These are phyloP conservation scores for Linnemannia schmuckeri DNA, from an alignment of 192 early-diverging fungal species.

Conservation along the genomic window DNA sequence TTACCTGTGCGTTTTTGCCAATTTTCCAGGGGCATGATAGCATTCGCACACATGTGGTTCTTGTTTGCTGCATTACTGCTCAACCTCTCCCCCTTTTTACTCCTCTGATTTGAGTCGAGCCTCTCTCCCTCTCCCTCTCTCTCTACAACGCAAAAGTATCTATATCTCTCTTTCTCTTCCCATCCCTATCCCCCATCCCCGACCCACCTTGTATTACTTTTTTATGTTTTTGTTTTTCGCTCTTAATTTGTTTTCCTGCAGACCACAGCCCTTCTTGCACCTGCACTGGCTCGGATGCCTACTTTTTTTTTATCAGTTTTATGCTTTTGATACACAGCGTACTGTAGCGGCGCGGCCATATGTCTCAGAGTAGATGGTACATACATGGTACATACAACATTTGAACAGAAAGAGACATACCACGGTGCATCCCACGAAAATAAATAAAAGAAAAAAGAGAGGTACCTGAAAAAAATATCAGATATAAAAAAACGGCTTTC, in stretches of 20 bases:
- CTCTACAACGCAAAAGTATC: not conserved
- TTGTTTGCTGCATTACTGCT: no score
- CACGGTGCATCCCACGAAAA: no score
- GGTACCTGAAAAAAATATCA: no score
- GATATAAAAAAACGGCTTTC: no score
- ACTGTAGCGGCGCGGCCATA: not conserved
- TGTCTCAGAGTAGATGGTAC: no score
- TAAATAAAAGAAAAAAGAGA: no score
- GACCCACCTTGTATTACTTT: no score
- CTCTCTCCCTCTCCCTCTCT: no score
- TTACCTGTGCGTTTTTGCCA: not conserved
- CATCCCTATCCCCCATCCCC: not conserved
- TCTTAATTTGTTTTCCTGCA: not conserved
- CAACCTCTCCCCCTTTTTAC: no score
- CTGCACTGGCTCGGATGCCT: not conserved
- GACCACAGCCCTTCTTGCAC: not conserved
- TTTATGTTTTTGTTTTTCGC: not conserved
- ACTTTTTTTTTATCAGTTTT: not conserved
- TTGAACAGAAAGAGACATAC: no score
- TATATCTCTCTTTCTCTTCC: not conserved
- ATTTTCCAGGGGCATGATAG: constrained; percentile 2
- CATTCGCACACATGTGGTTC: not conserved
- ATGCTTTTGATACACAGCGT: not conserved
- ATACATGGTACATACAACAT: no score
- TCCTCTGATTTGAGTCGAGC: no score